Percentiles rank a stretch among this genome's conserved stretches.
phyloP scores from a whole-genome alignment of 495 filamentous ascomycete genomes.

The Neurospora sp. region DNA sequence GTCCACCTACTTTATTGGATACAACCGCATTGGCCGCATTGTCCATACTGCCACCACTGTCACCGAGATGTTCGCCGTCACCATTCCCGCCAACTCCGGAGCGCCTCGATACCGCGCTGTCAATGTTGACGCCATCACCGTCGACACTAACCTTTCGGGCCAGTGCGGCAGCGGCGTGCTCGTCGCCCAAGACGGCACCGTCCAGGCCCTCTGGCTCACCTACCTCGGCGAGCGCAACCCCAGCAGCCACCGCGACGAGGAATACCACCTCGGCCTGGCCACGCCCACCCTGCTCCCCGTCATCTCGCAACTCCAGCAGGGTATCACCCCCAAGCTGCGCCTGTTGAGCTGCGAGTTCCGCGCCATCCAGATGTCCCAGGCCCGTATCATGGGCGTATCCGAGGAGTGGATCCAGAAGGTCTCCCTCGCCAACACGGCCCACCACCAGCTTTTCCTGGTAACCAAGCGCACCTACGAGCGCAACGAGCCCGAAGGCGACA shows the following conservation, averaged over 20 bases:
- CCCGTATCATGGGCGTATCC: conserved; percentile 93
- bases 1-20: conserved; percentile 89
- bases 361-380: conserved; percentile 92
- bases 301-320: conserved; percentile 71
- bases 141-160: conserved; percentile 80
- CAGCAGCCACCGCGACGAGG: conserved; percentile 75
- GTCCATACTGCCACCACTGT: conserved; percentile 91
- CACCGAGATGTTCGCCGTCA: conserved; percentile 94
- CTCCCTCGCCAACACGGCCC: conserved; percentile 71
- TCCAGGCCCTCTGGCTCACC: conserved; percentile 91
- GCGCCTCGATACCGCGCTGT: conserved; percentile 93
- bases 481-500: conserved; percentile 51
- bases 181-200: conserved; percentile 77
- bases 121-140: conserved; percentile 94
- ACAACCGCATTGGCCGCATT: conserved; percentile 89
- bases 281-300: conserved; percentile 83
- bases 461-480: conserved; percentile 63
- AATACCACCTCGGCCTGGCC: conserved; percentile 91
- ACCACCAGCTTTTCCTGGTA: conserved; percentile 97
- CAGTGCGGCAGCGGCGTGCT: conserved; percentile 96
- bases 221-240: conserved; percentile 84
- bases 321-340: conserved; percentile 64
- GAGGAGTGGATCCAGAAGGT: conserved; percentile 93
- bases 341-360: conserved; percentile 93
- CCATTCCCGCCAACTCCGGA: conserved; percentile 83